Evolutionary conservation across 2,329 filamentous ascomycete species (phyloP).

Genomic region (Didymellaceae sp.): DNA sequence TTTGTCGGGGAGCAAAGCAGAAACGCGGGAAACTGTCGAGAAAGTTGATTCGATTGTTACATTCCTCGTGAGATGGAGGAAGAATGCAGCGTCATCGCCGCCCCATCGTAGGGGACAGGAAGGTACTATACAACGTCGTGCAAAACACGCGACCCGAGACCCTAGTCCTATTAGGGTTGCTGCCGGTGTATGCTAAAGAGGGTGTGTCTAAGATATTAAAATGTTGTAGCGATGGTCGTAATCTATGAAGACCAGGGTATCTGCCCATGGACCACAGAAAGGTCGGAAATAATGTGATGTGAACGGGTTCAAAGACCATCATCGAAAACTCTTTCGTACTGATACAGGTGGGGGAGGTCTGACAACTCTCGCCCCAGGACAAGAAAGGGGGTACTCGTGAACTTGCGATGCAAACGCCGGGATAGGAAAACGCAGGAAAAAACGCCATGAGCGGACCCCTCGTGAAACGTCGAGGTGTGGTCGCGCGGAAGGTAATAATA

Average conservation of each 20-base stretch:
- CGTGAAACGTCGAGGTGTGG: too few species aligned
- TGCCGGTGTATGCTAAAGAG: constrained; percentile 47
- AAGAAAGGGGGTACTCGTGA: constrained; percentile 37
- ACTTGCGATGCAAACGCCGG: constrained; percentile 29
- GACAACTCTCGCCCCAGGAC: constrained; percentile 25
- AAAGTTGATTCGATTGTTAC: constrained; percentile 16
- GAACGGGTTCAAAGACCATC: constrained; percentile 14
- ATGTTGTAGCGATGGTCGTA: constrained; percentile 46
- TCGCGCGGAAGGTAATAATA: constrained; percentile 6
- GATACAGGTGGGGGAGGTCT: constrained; percentile 40
- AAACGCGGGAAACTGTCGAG: constrained; percentile 1
- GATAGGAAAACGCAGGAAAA: too few species aligned
- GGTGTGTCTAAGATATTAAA: constrained; percentile 46
- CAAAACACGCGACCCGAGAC: constrained; percentile 29
- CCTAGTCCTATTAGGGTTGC: too few species aligned
- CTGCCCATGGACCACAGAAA: constrained; percentile 27
- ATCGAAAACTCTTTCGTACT: constrained; percentile 32
- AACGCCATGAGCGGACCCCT: constrained; percentile 29
- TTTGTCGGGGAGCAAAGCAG: neutral
- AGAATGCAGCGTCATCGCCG: constrained; percentile 30
- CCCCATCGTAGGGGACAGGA: too few species aligned
- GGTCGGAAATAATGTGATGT: constrained; percentile 19
- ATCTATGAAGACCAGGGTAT: constrained; percentile 31
- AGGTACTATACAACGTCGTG: constrained; percentile 48
- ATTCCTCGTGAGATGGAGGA: constrained; percentile 18